Base-by-base conservation (phyloP, 371 early-diverging fungal genomes). In the Catenaria anguillulae region DNA sequence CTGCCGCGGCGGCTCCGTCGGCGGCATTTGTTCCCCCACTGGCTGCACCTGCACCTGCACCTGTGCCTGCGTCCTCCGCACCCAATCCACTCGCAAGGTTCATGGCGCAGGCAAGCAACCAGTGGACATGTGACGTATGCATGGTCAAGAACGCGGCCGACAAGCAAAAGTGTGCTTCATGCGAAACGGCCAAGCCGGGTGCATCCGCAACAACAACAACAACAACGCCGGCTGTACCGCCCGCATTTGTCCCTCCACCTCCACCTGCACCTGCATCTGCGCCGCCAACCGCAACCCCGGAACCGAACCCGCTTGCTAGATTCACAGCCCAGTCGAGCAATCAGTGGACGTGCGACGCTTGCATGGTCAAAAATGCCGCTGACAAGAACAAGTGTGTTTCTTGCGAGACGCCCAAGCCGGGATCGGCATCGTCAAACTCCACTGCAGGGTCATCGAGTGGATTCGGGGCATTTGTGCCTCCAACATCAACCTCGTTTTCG, bases 121-220 rank as follows among this genome's bases (percentile, higher is more conserved):
- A 43, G 58, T 63, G 63, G 63, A 48, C 42, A 33, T 63, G 63
- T 24, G 24, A 40, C 10, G 50, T 33, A n/a, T 63, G 63, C 59
- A 31, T 56, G 43, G 63, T 63, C 0, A 8, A 37, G n/a, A 63
- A 63, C 63, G 24, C 40, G 10, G 45, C 36, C 0, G 56, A n/a
- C 23, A 31, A 21, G 37, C 26, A 33, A 8, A 26, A 34, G 34
- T 63, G 63, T 36, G 31, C 42, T 13, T 29, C 63, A 45, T 63
- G 63, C 46, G 63, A 63, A 45, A 56, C 58, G n/a, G 33, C 56
- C 13, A 13, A 15, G 1, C 8, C 55, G 17, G 29, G 26, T 63
- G 55, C 12, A n/a, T 10, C 24, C 43, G 63, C n/a, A 33, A 46
- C 19, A 50, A 48, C 6, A 17, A 24, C 36, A 26, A 63, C 24